Conservation (phyloP, 768 basidiomycete genomes). For the Auricularia sp. region DNA sequence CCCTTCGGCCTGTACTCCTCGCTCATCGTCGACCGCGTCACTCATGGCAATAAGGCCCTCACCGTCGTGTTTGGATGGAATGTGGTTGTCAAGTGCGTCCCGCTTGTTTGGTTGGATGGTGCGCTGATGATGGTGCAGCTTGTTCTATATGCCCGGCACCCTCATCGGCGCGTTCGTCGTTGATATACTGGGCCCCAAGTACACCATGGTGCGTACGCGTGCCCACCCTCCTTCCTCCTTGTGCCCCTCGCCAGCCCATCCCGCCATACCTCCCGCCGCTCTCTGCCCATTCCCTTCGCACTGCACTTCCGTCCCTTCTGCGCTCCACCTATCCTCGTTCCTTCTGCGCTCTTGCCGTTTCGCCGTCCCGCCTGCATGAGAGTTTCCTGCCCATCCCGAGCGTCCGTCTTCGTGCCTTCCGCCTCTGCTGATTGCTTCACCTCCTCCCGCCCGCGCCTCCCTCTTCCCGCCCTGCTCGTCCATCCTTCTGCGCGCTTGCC, state of each 20-base stretch:
- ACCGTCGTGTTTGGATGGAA: conserved; percentile 71
- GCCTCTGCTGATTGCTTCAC: background rate
- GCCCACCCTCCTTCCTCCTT: no score
- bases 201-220: conserved; percentile 8
- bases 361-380: no score
- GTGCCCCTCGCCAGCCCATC: no score
- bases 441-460: no score
- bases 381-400: conserved; percentile 29
- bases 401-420: conserved; percentile 38
- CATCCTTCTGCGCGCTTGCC: no score
- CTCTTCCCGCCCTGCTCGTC: no score
- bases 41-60: conserved; percentile 42
- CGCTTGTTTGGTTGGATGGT: conserved; percentile 10
- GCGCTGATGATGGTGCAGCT: conserved; percentile 22
- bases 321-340: no score
- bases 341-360: no score
- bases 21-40: conserved; percentile 63
- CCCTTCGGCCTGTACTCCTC: conserved; percentile 75
- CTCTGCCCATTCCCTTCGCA: no score
- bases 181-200: conserved; percentile 23
- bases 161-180: conserved; percentile 25
- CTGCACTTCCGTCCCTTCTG: no score
- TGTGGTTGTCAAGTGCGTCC: conserved; percentile 66
- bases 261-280: no score
- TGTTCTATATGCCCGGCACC: conserved; percentile 58